Conservation (phyloP, 169 alveolate genomes). For the Hammondia hammondi region DNA sequence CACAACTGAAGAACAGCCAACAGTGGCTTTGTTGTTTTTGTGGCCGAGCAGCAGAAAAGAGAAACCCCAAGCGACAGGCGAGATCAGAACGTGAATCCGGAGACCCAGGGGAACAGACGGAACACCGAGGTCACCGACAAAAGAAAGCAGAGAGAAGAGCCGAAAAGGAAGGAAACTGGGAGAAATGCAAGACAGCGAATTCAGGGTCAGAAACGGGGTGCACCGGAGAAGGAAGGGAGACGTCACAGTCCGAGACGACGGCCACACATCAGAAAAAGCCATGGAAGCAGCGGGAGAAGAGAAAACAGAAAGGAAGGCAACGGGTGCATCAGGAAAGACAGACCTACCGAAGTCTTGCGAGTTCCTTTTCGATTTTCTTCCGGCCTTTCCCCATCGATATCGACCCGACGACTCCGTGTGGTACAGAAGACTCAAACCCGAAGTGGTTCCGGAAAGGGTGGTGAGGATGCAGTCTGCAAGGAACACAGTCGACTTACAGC, state of each 20-base stretch:
- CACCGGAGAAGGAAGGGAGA: not conserved
- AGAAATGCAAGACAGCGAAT: not conserved
- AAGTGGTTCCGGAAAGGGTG: slow-evolving; percentile 76
- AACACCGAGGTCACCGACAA: not conserved
- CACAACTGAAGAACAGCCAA: too few relatives aligned
- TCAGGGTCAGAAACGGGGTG: not conserved
- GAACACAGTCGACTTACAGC: not conserved
- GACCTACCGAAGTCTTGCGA: slow-evolving; percentile 57
- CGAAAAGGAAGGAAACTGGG: not conserved
- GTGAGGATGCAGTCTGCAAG: slow-evolving; percentile 36
- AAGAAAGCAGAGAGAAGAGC: not conserved
- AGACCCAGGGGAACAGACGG: not conserved
- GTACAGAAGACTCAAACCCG: slow-evolving; percentile 71
- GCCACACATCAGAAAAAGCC: not conserved
- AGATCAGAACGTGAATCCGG: too few relatives aligned
- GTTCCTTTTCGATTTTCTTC: slow-evolving; percentile 59
- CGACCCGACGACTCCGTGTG: slow-evolving; percentile 69
- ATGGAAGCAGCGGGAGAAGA: not conserved
- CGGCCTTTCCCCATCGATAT: slow-evolving; percentile 58
- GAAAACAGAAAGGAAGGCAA: not conserved
- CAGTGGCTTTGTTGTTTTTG: too few relatives aligned
- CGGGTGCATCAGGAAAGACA: not conserved
- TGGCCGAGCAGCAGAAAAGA: too few relatives aligned
- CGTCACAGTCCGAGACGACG: not conserved
- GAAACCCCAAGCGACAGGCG: too few relatives aligned